Percentiles rank a stretch among this genome's conserved stretches.
phyloP scores from a whole-genome alignment of 805 yeast species.

The Maudiozyma pseudohumilis region DNA sequence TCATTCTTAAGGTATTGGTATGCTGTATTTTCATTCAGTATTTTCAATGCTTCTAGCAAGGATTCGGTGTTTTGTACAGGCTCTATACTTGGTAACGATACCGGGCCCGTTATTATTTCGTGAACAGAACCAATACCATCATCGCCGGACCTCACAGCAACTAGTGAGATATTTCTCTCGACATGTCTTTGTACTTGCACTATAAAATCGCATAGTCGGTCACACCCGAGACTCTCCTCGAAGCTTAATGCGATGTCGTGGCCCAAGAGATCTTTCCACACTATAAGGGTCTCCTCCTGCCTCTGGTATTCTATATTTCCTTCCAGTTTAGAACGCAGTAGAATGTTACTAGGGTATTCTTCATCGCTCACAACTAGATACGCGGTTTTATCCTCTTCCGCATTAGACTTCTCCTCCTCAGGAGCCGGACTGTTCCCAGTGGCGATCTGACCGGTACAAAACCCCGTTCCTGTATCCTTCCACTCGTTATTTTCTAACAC shows the following conservation, averaged over 20 bases:
- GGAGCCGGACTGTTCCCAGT: neutral
- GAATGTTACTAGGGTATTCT: constrained; percentile 42
- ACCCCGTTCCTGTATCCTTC: constrained; percentile 91
- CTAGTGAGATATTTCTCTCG: constrained; percentile 59
- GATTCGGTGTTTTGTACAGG: constrained; percentile 39
- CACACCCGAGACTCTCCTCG: constrained; percentile 87
- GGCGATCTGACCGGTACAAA: constrained; percentile 59
- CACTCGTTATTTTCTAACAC: constrained; percentile 71
- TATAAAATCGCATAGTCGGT: constrained; percentile 70
- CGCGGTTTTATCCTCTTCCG: constrained; percentile 31
- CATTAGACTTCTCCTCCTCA: constrained; percentile 1
- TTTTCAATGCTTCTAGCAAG: constrained; percentile 44
- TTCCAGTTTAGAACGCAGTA: constrained; percentile 57
- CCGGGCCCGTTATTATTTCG: constrained; percentile 75
- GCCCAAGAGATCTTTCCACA: constrained; percentile 75
- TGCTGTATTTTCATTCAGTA: constrained; percentile 49
- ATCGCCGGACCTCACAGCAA: constrained; percentile 49
- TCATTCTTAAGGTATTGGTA: constrained; percentile 52
- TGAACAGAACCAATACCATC: constrained; percentile 45
- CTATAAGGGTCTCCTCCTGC: constrained; percentile 88
- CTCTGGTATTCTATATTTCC: constrained; percentile 79
- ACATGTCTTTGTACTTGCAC: constrained; percentile 52
- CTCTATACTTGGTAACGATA: constrained; percentile 48
- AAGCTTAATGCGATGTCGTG: constrained; percentile 78
- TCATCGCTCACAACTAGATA: constrained; percentile 68